Evolutionary conservation across 169 alveolate species (phyloP), one percentile per base, ranked within the genome.

Genomic region (Cryptosporidium ryanae): DNA sequence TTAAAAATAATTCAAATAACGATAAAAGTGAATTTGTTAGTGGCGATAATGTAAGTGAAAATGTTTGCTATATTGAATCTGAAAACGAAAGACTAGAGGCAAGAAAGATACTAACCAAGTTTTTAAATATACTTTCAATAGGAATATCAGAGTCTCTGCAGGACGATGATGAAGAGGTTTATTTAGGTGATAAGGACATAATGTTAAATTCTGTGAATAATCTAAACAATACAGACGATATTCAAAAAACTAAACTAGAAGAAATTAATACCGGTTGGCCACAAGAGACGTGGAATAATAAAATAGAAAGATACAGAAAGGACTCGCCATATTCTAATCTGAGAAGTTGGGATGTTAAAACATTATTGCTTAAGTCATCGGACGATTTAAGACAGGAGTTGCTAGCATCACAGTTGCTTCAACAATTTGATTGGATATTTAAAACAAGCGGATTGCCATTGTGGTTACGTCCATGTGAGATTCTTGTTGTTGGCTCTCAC

Each of bases 311-410:
- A 34, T 84, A 93, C n/a, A 55, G 95, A 57, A 89, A 91, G 61
- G 64, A 63, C 23, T 91, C 96, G 12, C 97, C 97, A 4, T 95
- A 93, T 87, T 97, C 97, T 15, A 90, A 68, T 12, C 84, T 95
- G 18, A 90, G 91, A 31, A 66, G 96, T 17, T 95, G 98, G 98
- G 94, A 93, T 61, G 70, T 95, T 8, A 91, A 92, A 25, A 94
- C 95, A 29, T 93, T 97, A 25, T 92, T 98, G 48, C 96, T 97
- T 25, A 98, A 98, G 84, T 98, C 99, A 1, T 97, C 98, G 21
- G 99, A 98, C 84, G 99, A 98, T 83, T 92, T 98, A 43, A 70
- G 99, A 29, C 98, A 97, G 82, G 99, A 98, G 84, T 76, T 94
- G 46, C 93, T 98, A 89, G 99, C 99, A 59, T 95, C 97, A 87